Evolutionary conservation across 192 early-diverging fungal species (phyloP).

Genomic region (Coemansia sp.): DNA sequence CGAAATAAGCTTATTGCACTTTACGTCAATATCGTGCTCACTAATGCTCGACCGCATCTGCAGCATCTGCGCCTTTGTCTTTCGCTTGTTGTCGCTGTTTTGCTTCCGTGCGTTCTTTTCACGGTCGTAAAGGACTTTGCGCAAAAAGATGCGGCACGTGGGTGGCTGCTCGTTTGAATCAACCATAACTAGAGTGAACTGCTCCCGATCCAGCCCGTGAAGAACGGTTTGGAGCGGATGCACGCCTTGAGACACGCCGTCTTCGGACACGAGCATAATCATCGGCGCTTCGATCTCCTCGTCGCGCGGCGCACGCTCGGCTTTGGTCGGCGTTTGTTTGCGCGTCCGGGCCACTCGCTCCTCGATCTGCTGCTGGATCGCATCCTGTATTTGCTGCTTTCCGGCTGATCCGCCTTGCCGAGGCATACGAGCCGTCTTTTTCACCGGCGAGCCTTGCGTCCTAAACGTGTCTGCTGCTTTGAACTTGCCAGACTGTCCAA

Average conservation of each 20-base stretch:
- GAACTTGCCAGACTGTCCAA: neutral
- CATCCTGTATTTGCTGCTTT: neutral
- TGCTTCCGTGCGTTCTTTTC: conserved; percentile 31
- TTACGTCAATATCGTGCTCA: conserved; percentile 31
- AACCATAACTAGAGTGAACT: conserved; percentile 28
- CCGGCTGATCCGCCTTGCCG: neutral
- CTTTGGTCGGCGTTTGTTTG: neutral
- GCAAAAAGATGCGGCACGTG: conserved; percentile 37
- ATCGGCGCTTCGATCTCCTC: conserved; percentile 35
- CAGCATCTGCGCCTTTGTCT: conserved; percentile 21
- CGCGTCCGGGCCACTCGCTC: neutral
- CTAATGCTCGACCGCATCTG: conserved; percentile 18
- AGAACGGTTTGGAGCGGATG: conserved; percentile 21
- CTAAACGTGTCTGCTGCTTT: neutral
- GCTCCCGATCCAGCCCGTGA: conserved; percentile 21
- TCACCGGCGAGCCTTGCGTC: neutral
- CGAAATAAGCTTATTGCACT: conserved; percentile 12
- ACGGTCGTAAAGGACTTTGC: conserved; percentile 38
- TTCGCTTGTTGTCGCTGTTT: conserved; percentile 2
- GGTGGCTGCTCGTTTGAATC: conserved; percentile 22
- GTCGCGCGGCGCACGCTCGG: conserved; percentile 27
- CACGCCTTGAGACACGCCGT: conserved; percentile 19
- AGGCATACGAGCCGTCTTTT: neutral
- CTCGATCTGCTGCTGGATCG: neutral
- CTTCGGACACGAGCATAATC: conserved; percentile 24